Evolutionary conservation across 108 stramenopile genomes (phyloP), one percentile per base, ranked within the genome.

Genomic region (Fistulifera pelliculosa): DNA sequence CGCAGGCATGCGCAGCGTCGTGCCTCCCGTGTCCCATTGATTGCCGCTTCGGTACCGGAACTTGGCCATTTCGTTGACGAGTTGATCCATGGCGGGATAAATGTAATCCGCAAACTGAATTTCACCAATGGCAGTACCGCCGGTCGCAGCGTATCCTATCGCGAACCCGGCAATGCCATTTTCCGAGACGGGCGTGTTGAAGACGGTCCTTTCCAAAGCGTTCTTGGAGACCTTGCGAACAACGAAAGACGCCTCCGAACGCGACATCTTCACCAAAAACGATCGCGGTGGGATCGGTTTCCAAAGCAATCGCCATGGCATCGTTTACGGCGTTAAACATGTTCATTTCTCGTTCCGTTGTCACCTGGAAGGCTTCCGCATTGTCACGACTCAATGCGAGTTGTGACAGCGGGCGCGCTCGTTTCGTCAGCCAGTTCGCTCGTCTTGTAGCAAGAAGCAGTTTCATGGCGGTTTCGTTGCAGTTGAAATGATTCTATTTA

Each of bases 161-260:
- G 87, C 97, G 66, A 98, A 89, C 7, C 96, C 96, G 57, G 83
- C 81, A 63, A 89, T 86, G 4, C 90, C 90, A 64, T 93, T 93
- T 73, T 96, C 95, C 53, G 76, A 79, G 13, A 97, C 58, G 6
- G 96, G 96, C 18, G 96, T 97, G 61, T 95, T 97, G 64, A 95
- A 95, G 12, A 95, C 93, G 73, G 42, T 89, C 75, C 16, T 65
- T 18, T 10, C 98, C 98, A 61, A 94, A 97, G 60, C 92, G 64
- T 47, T 73, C 76, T 27, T 62, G 62, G 6, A 89, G 56, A 35
- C 54, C 62, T 51, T 83, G 81, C 22, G 79, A 68, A 47, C 96
- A 96, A 11, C 98, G 94, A 74, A 99, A 99, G 54, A 99, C 96
- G 25, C 98, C 98, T 7, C 98, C 98, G 66, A 99, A 99, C 1